These are phyloP conservation scores for Neurospora sp. DNA, from an alignment of 495 filamentous ascomycete genomes.

Conservation along the genomic window DNA sequence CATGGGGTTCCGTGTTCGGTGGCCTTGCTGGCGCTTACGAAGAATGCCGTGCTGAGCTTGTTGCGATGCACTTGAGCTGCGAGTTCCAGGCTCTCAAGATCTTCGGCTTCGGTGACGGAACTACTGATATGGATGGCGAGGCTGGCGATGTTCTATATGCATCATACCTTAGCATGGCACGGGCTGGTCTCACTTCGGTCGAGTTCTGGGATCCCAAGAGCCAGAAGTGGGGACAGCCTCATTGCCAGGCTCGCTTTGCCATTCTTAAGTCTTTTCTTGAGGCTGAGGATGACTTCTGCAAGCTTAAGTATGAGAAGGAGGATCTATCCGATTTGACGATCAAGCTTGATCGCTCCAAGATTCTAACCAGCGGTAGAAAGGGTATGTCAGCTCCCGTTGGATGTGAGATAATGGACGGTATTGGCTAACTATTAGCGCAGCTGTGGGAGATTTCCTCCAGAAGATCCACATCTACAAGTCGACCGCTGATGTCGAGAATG, in stretches of 20 bases:
- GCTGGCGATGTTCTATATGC: conserved; percentile 81
- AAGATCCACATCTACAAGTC: conserved; percentile 90
- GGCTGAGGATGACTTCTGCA: conserved; percentile 73
- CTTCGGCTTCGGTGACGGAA: conserved; percentile 81
- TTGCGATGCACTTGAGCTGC: conserved; percentile 86
- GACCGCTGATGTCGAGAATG: conserved; percentile 71
- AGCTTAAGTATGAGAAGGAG: conserved; percentile 59
- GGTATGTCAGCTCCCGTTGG: conserved; percentile 18
- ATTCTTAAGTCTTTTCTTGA: conserved; percentile 82
- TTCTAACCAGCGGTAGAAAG: conserved; percentile 50
- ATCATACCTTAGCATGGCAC: conserved; percentile 84
- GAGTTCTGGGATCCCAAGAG: conserved; percentile 86
- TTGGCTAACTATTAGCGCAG: conserved; percentile 28
- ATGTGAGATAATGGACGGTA: neutral
- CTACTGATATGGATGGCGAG: conserved; percentile 55
- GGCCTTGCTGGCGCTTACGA: conserved; percentile 80
- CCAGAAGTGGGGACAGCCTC: conserved; percentile 87
- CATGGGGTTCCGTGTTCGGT: conserved; percentile 88
- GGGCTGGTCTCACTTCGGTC: conserved; percentile 72
- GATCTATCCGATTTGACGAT: conserved; percentile 77
- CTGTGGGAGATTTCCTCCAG: conserved; percentile 81
- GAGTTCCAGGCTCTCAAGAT: conserved; percentile 83
- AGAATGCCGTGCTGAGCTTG: conserved; percentile 63
- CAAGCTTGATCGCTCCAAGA: conserved; percentile 72
- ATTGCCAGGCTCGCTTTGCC: conserved; percentile 89